Evolutionary conservation across 306 rosid species (phyloP), one percentile per base, ranked within the genome.

Genomic region (Fragaria ananassa): DNA sequence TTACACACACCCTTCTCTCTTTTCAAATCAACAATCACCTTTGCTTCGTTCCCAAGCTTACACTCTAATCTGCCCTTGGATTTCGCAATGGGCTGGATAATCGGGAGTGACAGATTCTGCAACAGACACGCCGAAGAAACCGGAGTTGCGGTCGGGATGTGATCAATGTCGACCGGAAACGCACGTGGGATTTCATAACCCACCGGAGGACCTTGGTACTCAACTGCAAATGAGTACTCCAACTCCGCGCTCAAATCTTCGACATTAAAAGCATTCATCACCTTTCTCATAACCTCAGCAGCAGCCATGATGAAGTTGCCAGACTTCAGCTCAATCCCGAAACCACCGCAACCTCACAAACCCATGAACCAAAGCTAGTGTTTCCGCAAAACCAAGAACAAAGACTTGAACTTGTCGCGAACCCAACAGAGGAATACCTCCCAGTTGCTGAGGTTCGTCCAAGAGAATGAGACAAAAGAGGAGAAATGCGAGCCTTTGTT

Each of bases 181-280:
- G 78, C 85, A 69, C 86, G 83, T 23, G 98, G 98, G 80, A 93
- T 79, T 1, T 78, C 85, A 70, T 81, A 72, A 47, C 67, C 29
- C 14, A 89, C 23, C 51, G 90, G 83, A 75, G 94, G 91, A 11
- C 98, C 98, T 79, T 14, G 39, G 71, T 93, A 93, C 76, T 83
- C 90, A 14, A 78, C 58, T 13, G 98, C 96, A 77, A 93, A 82
- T 9, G 98, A 91, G 70, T 82, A 93, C 27, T 93, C 96, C 57
- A 75, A 18, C 18, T 74, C 77, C n/a, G 44, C 12, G 42, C 49
- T 72, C 68, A 76, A 47, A 72, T 70, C 83, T 14, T 27, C 84
- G 10, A 85, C 80, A 15, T 63, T 70, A 13, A 42, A 63, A 14
- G 21, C 75, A 1, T 64, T 68, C 66, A 81, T 69, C 58, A 83